phyloP scores from a whole-genome alignment of 2,329 filamentous ascomycete genomes.

The Pyrenophora tritici-repentis region DNA sequence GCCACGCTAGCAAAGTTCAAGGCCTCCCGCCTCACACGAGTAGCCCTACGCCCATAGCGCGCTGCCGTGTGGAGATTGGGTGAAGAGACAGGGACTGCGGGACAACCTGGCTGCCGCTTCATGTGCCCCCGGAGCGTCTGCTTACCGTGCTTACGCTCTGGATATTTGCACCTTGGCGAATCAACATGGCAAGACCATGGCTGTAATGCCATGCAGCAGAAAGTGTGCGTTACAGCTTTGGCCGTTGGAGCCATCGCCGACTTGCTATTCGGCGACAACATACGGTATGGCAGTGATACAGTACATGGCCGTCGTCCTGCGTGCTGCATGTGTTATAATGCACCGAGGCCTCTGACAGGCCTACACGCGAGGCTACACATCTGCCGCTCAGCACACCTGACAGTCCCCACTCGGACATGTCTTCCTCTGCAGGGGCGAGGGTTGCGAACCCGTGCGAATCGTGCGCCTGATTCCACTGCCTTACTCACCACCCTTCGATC shows the following conservation, averaged over 20 bases:
- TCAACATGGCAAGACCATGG: constrained; percentile 16
- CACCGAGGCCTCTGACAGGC: constrained; percentile 12
- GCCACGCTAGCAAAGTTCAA: constrained; percentile 24
- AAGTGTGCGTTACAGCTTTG: constrained; percentile 9
- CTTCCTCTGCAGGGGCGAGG: constrained; percentile 21
- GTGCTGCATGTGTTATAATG: constrained; percentile 4
- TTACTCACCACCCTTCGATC: constrained; percentile 10
- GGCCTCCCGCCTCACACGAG: constrained; percentile 35
- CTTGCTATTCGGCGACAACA: constrained; percentile 15
- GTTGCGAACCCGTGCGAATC: constrained; percentile 9
- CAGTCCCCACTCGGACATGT: constrained; percentile 20
- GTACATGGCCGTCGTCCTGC: constrained; percentile 14
- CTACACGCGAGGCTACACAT: constrained; percentile 25
- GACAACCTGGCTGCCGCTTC: constrained; percentile 29
- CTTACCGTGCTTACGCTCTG: constrained; percentile 42
- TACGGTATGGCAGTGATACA: constrained; percentile 10
- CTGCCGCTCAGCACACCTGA: constrained; percentile 26
- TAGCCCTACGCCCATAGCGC: constrained; percentile 30
- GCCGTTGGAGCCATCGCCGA: constrained; percentile 12
- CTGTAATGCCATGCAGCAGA: constrained; percentile 15
- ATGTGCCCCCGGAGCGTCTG: constrained; percentile 37
- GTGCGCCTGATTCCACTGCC: constrained; percentile 1
- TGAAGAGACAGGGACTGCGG: constrained; percentile 22
- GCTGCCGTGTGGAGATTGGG: constrained; percentile 44
- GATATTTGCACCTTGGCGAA: constrained; percentile 32